These are phyloP conservation scores for Cyclospora cayetanensis DNA, from an alignment of 169 alveolate genomes.

Conservation along the genomic window DNA sequence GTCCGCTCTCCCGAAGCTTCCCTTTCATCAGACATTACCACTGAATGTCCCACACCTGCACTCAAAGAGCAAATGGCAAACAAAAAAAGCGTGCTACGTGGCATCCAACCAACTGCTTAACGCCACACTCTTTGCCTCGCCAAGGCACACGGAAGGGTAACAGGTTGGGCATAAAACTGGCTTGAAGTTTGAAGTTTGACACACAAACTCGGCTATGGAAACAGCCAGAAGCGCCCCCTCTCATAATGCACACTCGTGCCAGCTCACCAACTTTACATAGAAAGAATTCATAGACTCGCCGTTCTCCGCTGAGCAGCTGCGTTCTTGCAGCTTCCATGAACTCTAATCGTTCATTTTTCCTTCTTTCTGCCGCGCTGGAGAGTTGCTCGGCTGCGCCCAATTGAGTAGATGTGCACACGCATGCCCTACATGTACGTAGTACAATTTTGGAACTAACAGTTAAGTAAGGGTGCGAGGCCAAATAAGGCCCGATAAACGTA, in stretches of 20 bases:
- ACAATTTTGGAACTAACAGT: too few species aligned
- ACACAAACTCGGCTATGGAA: too few species aligned
- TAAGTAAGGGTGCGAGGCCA: too few species aligned
- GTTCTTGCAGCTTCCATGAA: constrained; percentile 74
- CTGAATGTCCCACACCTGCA: constrained; percentile 87
- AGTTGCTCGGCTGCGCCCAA: neutral
- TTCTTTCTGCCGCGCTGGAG: constrained; percentile 7
- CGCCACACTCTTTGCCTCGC: too few species aligned
- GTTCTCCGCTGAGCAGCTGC: constrained; percentile 81
- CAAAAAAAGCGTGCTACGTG: too few species aligned
- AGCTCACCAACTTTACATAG: constrained; percentile 89
- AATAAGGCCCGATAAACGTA: too few species aligned
- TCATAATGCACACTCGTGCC: too few species aligned
- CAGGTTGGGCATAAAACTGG: too few species aligned
- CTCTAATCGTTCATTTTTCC: constrained; percentile 2
- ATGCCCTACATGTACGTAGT: too few species aligned
- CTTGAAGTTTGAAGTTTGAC: too few species aligned
- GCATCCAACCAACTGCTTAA: too few species aligned
- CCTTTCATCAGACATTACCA: constrained; percentile 80
- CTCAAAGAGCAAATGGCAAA: constrained; percentile 74
- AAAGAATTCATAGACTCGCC: constrained; percentile 86
- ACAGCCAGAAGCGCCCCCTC: neutral
- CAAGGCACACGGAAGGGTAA: too few species aligned
- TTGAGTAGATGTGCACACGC: neutral
- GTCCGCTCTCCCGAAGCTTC: constrained; percentile 82